phyloP scores from a whole-genome alignment of 352 stramenopile species.

The Pseudoperonospora humuli region DNA sequence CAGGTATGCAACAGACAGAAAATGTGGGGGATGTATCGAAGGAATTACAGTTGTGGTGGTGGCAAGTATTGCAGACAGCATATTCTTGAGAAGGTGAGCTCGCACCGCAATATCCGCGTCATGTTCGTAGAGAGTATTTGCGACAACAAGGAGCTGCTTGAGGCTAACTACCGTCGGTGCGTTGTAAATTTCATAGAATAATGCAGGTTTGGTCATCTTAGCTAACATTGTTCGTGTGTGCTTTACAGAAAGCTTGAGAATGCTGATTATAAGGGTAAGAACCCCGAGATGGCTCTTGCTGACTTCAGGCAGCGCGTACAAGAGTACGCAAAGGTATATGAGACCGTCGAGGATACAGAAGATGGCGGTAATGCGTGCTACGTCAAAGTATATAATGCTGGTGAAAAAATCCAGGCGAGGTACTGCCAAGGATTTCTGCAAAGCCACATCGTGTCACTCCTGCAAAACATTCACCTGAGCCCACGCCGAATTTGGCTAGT shows the following conservation, averaged over 20 bases:
- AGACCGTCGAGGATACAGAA: slow-evolving; percentile 86
- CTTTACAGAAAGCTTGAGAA: slow-evolving; percentile 62
- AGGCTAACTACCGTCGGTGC: slow-evolving; percentile 86
- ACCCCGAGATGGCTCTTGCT: slow-evolving; percentile 74
- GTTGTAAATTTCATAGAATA: slow-evolving; percentile 18
- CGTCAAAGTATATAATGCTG: slow-evolving; percentile 90
- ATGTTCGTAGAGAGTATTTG: slow-evolving; percentile 95
- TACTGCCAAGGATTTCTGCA: slow-evolving; percentile 83
- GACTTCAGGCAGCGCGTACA: slow-evolving; percentile 85
- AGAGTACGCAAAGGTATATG: slow-evolving; percentile 92
- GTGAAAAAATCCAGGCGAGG: slow-evolving; percentile 87
- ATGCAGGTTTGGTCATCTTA: slow-evolving; percentile 4
- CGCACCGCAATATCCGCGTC: slow-evolving; percentile 67
- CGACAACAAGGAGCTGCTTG: slow-evolving; percentile 87
- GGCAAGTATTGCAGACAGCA: slow-evolving; percentile 24
- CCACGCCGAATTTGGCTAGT: slow-evolving; percentile 88
- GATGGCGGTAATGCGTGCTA: slow-evolving; percentile 80
- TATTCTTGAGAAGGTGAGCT: slow-evolving; percentile 58
- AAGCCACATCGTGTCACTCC: slow-evolving; percentile 80
- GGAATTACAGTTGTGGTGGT: slow-evolving; percentile 1
- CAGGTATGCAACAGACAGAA: slow-evolving; percentile 16
- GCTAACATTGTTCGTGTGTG: slow-evolving; percentile 12
- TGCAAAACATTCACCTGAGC: slow-evolving; percentile 89
- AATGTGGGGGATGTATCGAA: not conserved
- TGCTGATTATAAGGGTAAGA: slow-evolving; percentile 86